Conservation (phyloP, 179 eudicot species). For the Vitellaria paradoxa region DNA sequence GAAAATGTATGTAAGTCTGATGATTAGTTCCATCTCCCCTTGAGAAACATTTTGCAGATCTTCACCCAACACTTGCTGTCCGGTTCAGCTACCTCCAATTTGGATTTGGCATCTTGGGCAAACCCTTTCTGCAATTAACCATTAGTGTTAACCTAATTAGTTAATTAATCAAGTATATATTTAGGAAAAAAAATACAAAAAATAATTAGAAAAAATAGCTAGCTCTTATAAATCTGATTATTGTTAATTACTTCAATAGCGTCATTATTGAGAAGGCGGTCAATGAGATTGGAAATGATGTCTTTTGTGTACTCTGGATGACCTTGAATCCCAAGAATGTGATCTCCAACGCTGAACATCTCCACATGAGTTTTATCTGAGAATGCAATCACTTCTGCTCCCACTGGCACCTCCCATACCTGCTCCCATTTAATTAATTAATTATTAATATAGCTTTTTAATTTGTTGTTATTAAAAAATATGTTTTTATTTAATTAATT, state of each 20-base stretch:
- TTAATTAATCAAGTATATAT: background rate
- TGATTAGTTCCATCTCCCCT: constrained; percentile 16
- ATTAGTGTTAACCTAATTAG: background rate
- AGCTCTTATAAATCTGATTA: too few species aligned
- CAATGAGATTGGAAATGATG: constrained; percentile 44
- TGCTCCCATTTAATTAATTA: background rate
- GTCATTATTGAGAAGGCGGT: constrained; percentile 33
- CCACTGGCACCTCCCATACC: constrained; percentile 44
- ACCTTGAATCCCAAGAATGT: constrained; percentile 53
- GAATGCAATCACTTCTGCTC: constrained; percentile 38
- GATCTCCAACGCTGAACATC: constrained; percentile 42
- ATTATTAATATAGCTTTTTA: too few species aligned
- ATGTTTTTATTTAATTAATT: too few species aligned
- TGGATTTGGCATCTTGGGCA: constrained; percentile 31
- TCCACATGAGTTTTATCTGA: constrained; percentile 56
- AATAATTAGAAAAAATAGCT: too few species aligned
- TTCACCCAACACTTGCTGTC: constrained; percentile 36
- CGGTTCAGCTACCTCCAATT: constrained; percentile 28
- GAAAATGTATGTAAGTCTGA: too few species aligned
- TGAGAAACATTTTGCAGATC: constrained; percentile 47
- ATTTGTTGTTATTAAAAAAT: too few species aligned
- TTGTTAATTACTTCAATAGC: constrained; percentile 38
- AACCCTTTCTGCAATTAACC: constrained; percentile 23
- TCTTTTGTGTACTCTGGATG: constrained; percentile 60
- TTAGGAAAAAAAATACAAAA: background rate